A percentile compares a stretch with the other conserved stretches of the same genome.
These are phyloP conservation scores for Pseudogymnoascus verrucosus DNA, from an alignment of 2,329 filamentous ascomycete genomes.

Conservation along the genomic window DNA sequence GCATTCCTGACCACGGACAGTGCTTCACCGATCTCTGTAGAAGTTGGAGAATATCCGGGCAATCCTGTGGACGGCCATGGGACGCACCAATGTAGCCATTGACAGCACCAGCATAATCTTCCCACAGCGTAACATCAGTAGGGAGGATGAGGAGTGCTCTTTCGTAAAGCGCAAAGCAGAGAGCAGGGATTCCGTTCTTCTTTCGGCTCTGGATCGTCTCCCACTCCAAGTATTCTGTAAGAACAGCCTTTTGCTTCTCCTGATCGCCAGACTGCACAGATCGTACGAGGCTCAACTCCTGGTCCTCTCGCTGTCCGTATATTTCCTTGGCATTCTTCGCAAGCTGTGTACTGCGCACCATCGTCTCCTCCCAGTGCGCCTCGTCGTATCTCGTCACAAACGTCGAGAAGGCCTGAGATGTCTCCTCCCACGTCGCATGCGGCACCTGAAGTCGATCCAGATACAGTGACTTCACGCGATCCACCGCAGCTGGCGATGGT, in stretches of 20 bases:
- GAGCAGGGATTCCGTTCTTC: conserved; percentile 41
- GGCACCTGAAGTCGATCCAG: conserved; percentile 63
- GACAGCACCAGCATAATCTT: conserved; percentile 51
- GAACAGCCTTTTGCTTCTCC: conserved; percentile 42
- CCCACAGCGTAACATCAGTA: conserved; percentile 69
- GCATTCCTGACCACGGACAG: conserved; percentile 82
- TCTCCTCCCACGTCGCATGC: conserved; percentile 67
- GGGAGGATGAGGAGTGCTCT: conserved; percentile 69
- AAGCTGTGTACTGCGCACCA: conserved; percentile 58
- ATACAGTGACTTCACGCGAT: conserved; percentile 61
- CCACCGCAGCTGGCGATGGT: conserved; percentile 47
- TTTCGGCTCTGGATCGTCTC: conserved; percentile 59
- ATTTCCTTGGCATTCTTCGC: conserved; percentile 57
- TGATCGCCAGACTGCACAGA: conserved; percentile 49
- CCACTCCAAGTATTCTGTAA: conserved; percentile 74
- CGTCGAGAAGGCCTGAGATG: conserved; percentile 64
- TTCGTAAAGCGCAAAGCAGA: conserved; percentile 64
- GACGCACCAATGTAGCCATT: conserved; percentile 18
- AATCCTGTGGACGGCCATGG: conserved; percentile 26
- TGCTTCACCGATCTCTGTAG: conserved; percentile 78
- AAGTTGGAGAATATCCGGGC: conserved; percentile 54
- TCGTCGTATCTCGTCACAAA: conserved; percentile 67
- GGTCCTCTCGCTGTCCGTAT: conserved; percentile 56
- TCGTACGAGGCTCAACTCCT: conserved; percentile 57
- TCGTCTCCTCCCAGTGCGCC: conserved; percentile 62